phyloP scores from a whole-genome alignment of 371 early-diverging fungal species.

The Syncephalastrum contaminatum region DNA sequence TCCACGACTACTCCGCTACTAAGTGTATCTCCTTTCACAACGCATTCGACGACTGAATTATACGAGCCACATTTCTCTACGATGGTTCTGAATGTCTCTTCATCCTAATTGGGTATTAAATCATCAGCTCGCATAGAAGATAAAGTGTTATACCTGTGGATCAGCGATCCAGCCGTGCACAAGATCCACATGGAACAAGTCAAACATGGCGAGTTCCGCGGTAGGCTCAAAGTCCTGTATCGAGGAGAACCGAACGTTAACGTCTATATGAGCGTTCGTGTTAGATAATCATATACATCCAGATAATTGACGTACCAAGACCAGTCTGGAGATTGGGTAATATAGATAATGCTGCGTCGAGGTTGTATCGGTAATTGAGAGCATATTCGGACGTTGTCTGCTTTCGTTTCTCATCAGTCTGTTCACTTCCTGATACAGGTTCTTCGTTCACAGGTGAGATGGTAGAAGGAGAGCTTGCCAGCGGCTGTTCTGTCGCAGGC shows the following conservation, averaged over 20 bases:
- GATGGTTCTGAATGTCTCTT: slow-evolving; percentile 54
- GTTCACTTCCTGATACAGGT: no score
- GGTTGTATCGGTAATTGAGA: slow-evolving; percentile 34
- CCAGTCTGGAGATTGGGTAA: slow-evolving; percentile 57
- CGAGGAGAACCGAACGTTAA: slow-evolving; percentile 80
- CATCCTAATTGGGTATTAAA: slow-evolving; percentile 29
- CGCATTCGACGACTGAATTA: slow-evolving; percentile 77
- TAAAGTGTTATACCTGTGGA: slow-evolving; percentile 47
- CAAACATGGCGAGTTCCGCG: slow-evolving; percentile 75
- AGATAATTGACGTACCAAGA: slow-evolving; percentile 23
- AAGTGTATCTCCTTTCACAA: slow-evolving; percentile 66
- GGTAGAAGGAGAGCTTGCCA: not conserved
- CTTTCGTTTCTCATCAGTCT: not conserved
- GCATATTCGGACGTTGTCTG: slow-evolving; percentile 33
- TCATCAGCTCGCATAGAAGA: not conserved
- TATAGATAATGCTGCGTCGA: slow-evolving; percentile 47
- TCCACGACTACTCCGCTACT: slow-evolving; percentile 39
- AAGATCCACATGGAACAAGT: slow-evolving; percentile 74
- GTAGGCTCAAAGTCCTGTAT: slow-evolving; percentile 80
- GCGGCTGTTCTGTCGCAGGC: not conserved
- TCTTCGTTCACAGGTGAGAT: not conserved
- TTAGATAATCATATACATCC: not conserved
- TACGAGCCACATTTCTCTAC: slow-evolving; percentile 64
- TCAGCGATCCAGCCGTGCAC: slow-evolving; percentile 93
- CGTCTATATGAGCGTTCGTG: slow-evolving; percentile 48